Evolutionary conservation across 805 yeast species (phyloP), one percentile per base, ranked within the genome.

Genomic region (Teunomyces stri): DNA sequence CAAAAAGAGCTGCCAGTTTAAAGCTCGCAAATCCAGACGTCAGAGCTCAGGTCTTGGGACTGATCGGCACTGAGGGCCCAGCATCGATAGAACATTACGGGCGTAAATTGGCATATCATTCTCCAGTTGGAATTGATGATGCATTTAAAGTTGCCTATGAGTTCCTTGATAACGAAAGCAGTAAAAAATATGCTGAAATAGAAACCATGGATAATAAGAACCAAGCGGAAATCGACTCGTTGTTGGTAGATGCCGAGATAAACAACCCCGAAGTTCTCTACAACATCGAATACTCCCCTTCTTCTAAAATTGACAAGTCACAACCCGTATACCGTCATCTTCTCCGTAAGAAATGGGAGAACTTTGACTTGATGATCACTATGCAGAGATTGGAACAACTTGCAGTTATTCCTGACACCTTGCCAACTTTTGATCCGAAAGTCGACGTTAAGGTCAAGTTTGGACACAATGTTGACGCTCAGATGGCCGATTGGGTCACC

Each of bases 371-470:
- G 66, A 86, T 89, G 88, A 62, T 89, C 44, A 72, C 85, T 45
- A 89, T 94, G 94, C 97, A 94, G 71, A 82, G 98, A 72, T 68
- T 94, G 45, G 99, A 94, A 69, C 82, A 86, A 47, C 70, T 89
- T 55, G 79, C 78, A 37, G 89, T 89, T 37, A 87, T 94, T 49
- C 99, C 99, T 12, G 99, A 94, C 63, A 91, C 98, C 3, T 63
- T 94, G 65, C 94, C 97, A 22, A 90, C 97, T 2, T 67, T 94
- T 48, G 84, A 79, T 7, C 98, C 98, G 15, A 70, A 76, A 52
- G 92, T 81, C 13, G 89, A 87, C 44, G 87, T 92, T 5, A 74
- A 79, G 39, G 60, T 94, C 39, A 82, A 82, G 67, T 91, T 91
- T 61, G 84, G 90, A 4, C 87, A 84, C 60, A 82, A 81, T 51